phyloP scores from a whole-genome alignment of 495 filamentous ascomycete genomes.

The Aspergillus wentii region DNA sequence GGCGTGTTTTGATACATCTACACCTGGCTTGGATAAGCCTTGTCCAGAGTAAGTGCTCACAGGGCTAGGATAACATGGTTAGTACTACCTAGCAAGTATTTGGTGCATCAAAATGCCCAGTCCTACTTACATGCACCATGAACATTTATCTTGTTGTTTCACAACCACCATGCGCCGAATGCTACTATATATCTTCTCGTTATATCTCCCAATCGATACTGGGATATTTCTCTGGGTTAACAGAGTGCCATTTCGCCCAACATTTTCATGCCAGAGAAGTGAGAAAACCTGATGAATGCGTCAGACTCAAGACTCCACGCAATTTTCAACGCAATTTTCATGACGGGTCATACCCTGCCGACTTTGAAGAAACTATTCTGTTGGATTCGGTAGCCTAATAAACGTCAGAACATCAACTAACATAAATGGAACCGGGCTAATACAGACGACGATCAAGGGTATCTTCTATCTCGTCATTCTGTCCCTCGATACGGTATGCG shows the following conservation, averaged over 20 bases:
- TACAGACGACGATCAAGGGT: no score
- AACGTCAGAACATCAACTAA: slow-evolving; percentile 8
- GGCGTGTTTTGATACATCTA: slow-evolving; percentile 30
- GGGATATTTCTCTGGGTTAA: slow-evolving; percentile 9
- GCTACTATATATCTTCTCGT: slow-evolving; percentile 19
- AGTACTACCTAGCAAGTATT: background rate
- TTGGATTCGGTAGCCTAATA: slow-evolving; percentile 13
- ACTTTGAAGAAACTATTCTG: slow-evolving; percentile 14
- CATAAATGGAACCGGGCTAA: slow-evolving; percentile 7
- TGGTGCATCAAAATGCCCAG: background rate
- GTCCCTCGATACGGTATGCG: no score
- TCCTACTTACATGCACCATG: slow-evolving; percentile 26
- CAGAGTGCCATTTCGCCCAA: slow-evolving; percentile 5
- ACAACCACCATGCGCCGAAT: slow-evolving; percentile 32
- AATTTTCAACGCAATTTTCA: background rate
- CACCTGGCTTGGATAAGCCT: slow-evolving; percentile 26
- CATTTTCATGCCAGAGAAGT: slow-evolving; percentile 28
- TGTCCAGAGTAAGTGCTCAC: slow-evolving; percentile 32
- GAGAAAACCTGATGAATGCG: slow-evolving; percentile 24
- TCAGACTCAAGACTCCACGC: slow-evolving; percentile 1
- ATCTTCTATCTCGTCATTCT: no score
- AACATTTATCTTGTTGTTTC: slow-evolving; percentile 15
- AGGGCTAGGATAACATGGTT: slow-evolving; percentile 13
- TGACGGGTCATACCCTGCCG: slow-evolving; percentile 13
- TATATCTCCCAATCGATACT: slow-evolving; percentile 12